Evolutionary conservation across 202 grass and related monocot species (phyloP), one percentile per base, ranked within the genome.

Genomic region (Schoenoplectus triqueter): DNA sequence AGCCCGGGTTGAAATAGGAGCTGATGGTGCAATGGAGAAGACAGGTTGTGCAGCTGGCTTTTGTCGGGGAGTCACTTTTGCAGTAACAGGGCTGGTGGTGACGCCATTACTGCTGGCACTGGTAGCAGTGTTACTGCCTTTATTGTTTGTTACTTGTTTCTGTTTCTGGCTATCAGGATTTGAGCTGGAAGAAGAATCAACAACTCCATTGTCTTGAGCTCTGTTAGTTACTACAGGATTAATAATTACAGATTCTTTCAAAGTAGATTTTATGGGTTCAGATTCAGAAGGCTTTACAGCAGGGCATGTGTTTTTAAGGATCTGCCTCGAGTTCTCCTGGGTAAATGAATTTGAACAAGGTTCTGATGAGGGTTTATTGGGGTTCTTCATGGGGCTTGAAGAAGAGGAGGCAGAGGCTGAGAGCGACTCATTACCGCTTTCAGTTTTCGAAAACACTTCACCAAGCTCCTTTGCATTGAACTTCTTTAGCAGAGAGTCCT

Each of bases 1-100:
- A 31, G 84, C 60, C 80, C 89, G 90, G 78, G 86, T 64, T 86
- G 92, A 74, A 42, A 80, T 89, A 89, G 92, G 90, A 68, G 85
- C 73, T 42, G 95, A 89, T 63, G 91, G 78, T 46, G 65, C 68
- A 62, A 87, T 90, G 22, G 78, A 87, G 31, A 31, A 31, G 18
- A 86, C 46, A 18, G 78, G 60, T 44, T 84, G 65, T 22, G 57
- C 56, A 17, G 80, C 70, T 62, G 85, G 51, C 68, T 83, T 83
- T 47, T 68, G 40, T 69, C 47, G 60, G 0, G 21, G 7, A 15
- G 6, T 54, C 46, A 55, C 80, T 69, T 83, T 69, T 7, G 49
- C 49, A 66, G 73, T 14, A 60, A 54, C 46, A 18, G 84, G 40
- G 52, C 9, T 15, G 15, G 45, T 57, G 7, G 63, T 10, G 10